Base-by-base conservation (phyloP, 208 protist species). In the Trypanosoma vivax region DNA sequence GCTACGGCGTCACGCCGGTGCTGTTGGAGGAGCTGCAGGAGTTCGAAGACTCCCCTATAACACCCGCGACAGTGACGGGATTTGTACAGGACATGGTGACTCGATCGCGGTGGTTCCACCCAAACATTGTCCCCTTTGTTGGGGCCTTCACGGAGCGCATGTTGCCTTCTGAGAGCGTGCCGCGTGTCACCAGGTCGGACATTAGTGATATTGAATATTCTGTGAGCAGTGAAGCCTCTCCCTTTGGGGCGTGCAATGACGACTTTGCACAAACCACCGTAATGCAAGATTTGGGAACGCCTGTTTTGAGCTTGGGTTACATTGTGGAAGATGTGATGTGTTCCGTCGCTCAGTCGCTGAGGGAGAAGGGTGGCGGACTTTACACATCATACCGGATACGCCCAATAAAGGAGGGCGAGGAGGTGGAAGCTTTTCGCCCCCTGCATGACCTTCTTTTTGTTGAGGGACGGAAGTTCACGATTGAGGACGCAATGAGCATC, bases 61-160 rank as follows among this genome's bases (percentile, higher is more conserved):
- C 48, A 43, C 68, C 49, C 10, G 38, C 25, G 31, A 83, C 65
- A 3, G 21, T 79, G 33, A 74, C 37, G 16, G 23, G 16, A 27
- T 90, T 90, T 58, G 51, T 83, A 42, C 67, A 77, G 45, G 83
- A 90, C 48, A 73, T 68, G 37, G 59, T 53, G 0, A 59, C 50
- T 14, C 83, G 83, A 31, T 29, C 43, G 23, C 40, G 47, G 23
- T 90, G 83, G 83, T 82, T 65, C 58, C 78, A 86, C 62, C 78
- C 83, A 14, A 49, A 74, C 56, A 23, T 90, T 18, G 54, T 83
- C 31, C 47, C 39, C 29, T 82, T 70, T 58, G 59, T 68, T 25
- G 83, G 83, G 13, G 75, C 70, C 16, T 90, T 73, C 61, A 80
- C 76, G 19, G 78, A 90, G 50, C 77, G 64, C 53, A 71, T 79